Base-by-base conservation (phyloP, 257 asterid genomes). In the Gentiana dahurica region DNA sequence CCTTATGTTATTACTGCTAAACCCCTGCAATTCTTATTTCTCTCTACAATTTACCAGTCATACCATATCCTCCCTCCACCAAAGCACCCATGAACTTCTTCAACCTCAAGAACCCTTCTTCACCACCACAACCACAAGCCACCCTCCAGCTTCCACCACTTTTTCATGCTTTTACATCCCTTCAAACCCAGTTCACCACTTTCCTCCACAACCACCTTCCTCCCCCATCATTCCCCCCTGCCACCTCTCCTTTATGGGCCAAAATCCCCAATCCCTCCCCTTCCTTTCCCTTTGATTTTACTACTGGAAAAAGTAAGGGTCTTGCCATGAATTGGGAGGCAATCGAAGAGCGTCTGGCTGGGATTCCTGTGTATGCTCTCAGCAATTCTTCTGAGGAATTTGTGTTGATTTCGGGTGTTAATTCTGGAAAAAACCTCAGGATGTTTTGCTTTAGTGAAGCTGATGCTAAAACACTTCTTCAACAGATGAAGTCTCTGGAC, bases 341-440 rank as follows among this genome's bases (percentile, higher is more conserved):
- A 2, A 79, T 91, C 49, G 92, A 87, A 64, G 89, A 87, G 76
- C 70, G 95, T 38, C 79, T 91, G 24, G 82, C 95, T 4, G 95
- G 93, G n/a, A 87, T 91, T 39, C 96, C 96, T 6, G 94, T 91
- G 0, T 91, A 81, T 66, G 95, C 96, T 11, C 74, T 91, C 24
- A 81, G 80, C 71, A 85, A 76, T 61, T 72, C 86, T 34, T 73
- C 89, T 24, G 79, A 78, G 51, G 92, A 91, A 66, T 85, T 87
- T 38, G 94, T 91, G 65, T 63, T 87, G 34, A 79, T 91, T 68
- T 76, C 98, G 34, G 95, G 89, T 34, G 66, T 68, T 33, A 63
- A 59, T 36, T 63, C 85, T 46, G 76, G 76, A 2, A 85, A 75
- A 68, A 79, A 57, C 63, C 86, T 87, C 2, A 96, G 98, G 6